Base-by-base conservation (phyloP, 2,329 filamentous ascomycete genomes). In the Mycosphaerella arachidis region DNA sequence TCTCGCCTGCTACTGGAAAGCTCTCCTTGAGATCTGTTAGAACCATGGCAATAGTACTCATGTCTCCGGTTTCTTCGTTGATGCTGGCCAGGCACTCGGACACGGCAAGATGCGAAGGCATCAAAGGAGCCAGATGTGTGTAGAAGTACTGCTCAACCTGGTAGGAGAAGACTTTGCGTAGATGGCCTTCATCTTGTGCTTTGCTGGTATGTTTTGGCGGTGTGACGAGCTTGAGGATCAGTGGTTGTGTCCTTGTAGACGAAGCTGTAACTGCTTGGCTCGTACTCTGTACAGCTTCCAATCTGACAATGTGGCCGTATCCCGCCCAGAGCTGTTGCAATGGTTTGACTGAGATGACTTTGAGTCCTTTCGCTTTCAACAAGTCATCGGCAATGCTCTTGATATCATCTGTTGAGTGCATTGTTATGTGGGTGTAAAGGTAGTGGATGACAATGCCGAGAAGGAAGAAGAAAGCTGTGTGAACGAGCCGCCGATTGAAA, bases 101-200 rank as follows among this genome's bases (percentile, higher is more conserved):
- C 0, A 86, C 79, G 0, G 79, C 76, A 1, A 82, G 69, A 0
- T 74, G 69, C 0, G 72, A 67, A 0, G 73, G 68, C 1, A 89
- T 70, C 0, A 68, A 68, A 0, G 83, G 81, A 0, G 83, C 84
- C 10, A 89, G 71, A 2, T 81, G 70, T 1, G 74, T 75, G 69
- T 89, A 89, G 64, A 89, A 89, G 64, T 81, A 81, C 67, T 86
- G 85, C 71, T 89, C 86, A 3, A 87, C 84, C 50, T 85, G 78
- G 64, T 89, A 89, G 68, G 84, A 87, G 30, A 88, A 71, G 60
- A 89, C 80, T 68, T 89, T 89, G 6, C 86, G 81, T 0, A 84
- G 66, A 63, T 89, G 86, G 0, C 86, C 84, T 66, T 88, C 86
- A 40, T 86, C 81, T 3, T 73, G 66, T n/a, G 65, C 65, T 29